Base-by-base conservation (phyloP, 306 rosid genomes). In the Cotoneaster glaucophyllus region DNA sequence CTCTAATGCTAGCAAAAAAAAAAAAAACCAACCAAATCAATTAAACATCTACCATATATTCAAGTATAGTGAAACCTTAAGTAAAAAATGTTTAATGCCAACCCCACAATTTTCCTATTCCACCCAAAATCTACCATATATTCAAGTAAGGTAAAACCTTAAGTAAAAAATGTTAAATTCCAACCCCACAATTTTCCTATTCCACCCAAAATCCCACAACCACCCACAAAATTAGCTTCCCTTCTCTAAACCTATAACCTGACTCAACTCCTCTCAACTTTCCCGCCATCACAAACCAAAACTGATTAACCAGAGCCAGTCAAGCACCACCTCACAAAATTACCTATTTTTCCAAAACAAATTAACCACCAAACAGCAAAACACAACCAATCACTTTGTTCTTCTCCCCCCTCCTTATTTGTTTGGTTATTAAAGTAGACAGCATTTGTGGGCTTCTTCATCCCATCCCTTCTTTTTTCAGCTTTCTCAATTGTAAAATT, bases 231-330 rank as follows among this genome's bases (percentile, higher is more conserved):
- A 59, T 43, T 31, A 26, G 24, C 11, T 58, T 61, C 18, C 6
- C 48, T 12, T 73, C 54, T 15, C 67, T 24, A 50, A 61, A 2
- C 66, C 34, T 25, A 54, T 37, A 48, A 72, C 24, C 50, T 64
- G 9, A 6, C 56, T 41, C 29, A 24, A 62, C 77, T 64, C 18
- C 39, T 12, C 31, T 62, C 19, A 52, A 19, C 26, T 78, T 78
- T 78, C 73, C 77, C 82, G 77, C 83, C 65, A 80, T 41, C 65
- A 62, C 37, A 62, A 62, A 28, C n/a, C 37, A 14, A 62, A 62
- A 26, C 12, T 31, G 31, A 15, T 62, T 62, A 62, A 15, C n/a
- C 12, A 13, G 39, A 62, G n/a, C 39, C 66, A 62, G 21, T 62
- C 13, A 62, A 26, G 3, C 8, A 57, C 79, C 61, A 8, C 71